phyloP scores from a whole-genome alignment of 768 basidiomycete species.

The Podaxis sp. region DNA sequence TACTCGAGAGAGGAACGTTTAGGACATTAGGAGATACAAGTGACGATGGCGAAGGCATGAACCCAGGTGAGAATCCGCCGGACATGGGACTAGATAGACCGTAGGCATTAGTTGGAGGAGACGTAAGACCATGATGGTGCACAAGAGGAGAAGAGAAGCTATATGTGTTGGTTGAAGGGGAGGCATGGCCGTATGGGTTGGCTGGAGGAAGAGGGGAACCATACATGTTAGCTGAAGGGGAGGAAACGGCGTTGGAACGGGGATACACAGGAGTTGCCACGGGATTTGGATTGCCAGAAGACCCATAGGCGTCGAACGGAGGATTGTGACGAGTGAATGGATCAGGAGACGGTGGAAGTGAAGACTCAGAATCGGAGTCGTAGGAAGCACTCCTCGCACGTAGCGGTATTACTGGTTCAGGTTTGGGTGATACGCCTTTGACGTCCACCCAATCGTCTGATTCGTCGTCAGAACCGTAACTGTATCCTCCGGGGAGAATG shows the following conservation, averaged over 20 bases:
- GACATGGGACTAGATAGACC: neutral
- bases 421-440: slow-evolving; percentile 14
- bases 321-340: neutral
- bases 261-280: too few relatives aligned
- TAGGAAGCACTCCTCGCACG: neutral
- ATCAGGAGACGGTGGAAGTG: neutral
- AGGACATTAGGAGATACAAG: neutral
- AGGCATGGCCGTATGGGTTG: neutral
- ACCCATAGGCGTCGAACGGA: neutral
- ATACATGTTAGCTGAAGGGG: neutral
- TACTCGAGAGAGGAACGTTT: neutral
- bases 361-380: neutral
- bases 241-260: neutral
- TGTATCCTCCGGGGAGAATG: slow-evolving; percentile 7
- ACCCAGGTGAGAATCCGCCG: neutral
- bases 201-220: neutral
- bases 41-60: neutral
- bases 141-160: neutral
- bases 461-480: slow-evolving; percentile 13
- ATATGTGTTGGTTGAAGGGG: neutral
- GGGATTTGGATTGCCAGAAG: too few relatives aligned
- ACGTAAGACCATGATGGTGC: neutral
- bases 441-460: slow-evolving; percentile 30
- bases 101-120: neutral
- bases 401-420: neutral